A percentile compares a stretch with the other conserved stretches of the same genome.
Evolutionary conservation across 805 yeast species (phyloP).

Genomic region (Lachancea sp.): DNA sequence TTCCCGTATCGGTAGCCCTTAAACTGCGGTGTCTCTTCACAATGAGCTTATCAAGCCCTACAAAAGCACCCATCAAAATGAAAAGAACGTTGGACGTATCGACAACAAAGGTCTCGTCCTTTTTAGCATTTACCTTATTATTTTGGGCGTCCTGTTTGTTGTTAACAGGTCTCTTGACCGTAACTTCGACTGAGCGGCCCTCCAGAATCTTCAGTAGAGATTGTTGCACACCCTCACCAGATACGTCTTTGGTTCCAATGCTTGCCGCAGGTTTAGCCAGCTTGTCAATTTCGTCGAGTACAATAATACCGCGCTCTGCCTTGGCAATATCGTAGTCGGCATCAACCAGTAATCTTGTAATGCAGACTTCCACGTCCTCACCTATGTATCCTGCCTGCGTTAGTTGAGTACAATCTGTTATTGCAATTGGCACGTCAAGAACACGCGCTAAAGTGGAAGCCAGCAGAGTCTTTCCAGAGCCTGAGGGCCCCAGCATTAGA

Average conservation of each 20-base stretch:
- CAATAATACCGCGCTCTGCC: conserved; percentile 53
- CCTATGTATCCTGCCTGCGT: conserved; percentile 65
- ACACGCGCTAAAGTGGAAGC: conserved; percentile 49
- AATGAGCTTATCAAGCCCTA: conserved; percentile 47
- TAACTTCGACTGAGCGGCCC: conserved; percentile 47
- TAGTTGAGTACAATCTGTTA: conserved; percentile 55
- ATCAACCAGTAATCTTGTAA: conserved; percentile 44
- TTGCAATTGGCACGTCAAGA: conserved; percentile 50
- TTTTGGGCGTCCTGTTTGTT: conserved; percentile 22
- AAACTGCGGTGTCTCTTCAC: conserved; percentile 34
- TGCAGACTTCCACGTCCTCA: conserved; percentile 54
- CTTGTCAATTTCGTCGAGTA: conserved; percentile 55
- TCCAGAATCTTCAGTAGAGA: conserved; percentile 51
- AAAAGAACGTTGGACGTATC: conserved; percentile 53
- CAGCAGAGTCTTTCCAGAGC: conserved; percentile 54
- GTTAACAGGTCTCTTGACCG: conserved; percentile 39
- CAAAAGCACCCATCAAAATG: conserved; percentile 57
- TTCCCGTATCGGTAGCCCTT: conserved; percentile 15
- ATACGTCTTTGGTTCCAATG: conserved; percentile 48
- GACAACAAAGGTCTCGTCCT: conserved; percentile 40
- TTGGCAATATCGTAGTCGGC: conserved; percentile 47
- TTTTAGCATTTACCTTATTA: conserved; percentile 31
- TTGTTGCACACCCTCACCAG: conserved; percentile 64
- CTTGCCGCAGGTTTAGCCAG: conserved; percentile 43
- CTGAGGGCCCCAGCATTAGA: conserved; percentile 52